Evolutionary conservation across 176 grass and related monocot species (phyloP).

Genomic region (Tuctoria greenei): DNA sequence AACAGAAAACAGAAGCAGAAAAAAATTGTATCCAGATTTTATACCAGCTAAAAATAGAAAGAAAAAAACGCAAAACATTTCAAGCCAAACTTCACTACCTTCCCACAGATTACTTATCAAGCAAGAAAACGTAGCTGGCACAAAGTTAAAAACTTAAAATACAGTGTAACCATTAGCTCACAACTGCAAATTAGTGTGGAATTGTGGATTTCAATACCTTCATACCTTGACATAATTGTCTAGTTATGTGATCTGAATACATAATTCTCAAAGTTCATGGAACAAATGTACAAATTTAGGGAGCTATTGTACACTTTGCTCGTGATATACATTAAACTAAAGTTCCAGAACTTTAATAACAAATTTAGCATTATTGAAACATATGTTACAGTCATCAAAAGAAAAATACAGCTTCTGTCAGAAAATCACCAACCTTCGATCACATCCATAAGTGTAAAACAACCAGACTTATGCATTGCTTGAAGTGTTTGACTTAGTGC

Average conservation of each 20-base stretch:
- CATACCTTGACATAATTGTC: neutral
- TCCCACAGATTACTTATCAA: neutral
- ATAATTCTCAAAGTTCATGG: neutral
- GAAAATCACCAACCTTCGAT: slow-evolving; percentile 74
- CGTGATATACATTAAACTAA: neutral
- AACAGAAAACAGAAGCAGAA: slow-evolving; percentile 23
- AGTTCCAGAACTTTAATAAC: neutral
- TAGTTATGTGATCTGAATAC: neutral
- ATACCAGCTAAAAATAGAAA: neutral
- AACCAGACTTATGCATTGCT: slow-evolving; percentile 88
- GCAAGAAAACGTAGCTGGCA: neutral
- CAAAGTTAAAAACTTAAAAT: neutral
- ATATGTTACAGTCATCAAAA: neutral
- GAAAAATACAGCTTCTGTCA: slow-evolving; percentile 2
- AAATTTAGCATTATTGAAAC: neutral
- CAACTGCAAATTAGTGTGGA: neutral
- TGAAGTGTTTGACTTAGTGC: slow-evolving; percentile 86
- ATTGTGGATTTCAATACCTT: neutral
- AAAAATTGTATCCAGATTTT: neutral
- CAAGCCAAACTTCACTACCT: neutral
- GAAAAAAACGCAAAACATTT: neutral
- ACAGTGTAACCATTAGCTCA: neutral
- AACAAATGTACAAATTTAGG: neutral
- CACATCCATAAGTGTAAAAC: slow-evolving; percentile 77
- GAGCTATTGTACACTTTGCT: neutral